A percentile compares a stretch with the other conserved stretches of the same genome.
phyloP scores from a whole-genome alignment of 345 rosid species.

The Lumnitzera littorea region DNA sequence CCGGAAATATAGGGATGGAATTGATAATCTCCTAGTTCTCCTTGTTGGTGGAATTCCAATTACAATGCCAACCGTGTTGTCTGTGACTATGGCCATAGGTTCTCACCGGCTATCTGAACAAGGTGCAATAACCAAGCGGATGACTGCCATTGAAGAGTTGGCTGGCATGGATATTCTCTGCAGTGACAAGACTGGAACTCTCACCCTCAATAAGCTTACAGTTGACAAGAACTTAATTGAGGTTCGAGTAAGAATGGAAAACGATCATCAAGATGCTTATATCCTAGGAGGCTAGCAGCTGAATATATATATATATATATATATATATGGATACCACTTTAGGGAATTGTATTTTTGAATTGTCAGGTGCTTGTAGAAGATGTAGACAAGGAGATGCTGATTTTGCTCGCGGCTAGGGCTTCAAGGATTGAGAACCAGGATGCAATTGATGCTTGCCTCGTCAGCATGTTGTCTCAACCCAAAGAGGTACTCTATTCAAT shows the following conservation, averaged over 20 bases:
- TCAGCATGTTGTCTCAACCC: constrained; percentile 32
- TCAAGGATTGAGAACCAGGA: constrained; percentile 37
- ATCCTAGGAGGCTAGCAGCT: too few relatives aligned
- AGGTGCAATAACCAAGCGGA: constrained; percentile 37
- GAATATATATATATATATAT: too few relatives aligned
- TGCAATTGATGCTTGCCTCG: constrained; percentile 29
- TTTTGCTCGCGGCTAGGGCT: constrained; percentile 34
- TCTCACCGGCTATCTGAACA: constrained; percentile 33
- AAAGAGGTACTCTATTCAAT: constrained; percentile 19
- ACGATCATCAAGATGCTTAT: too few relatives aligned
- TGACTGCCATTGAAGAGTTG: constrained; percentile 45
- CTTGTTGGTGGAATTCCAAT: constrained; percentile 70
- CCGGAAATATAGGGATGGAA: constrained; percentile 49
- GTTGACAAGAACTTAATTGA: constrained; percentile 37
- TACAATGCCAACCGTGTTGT: constrained; percentile 66
- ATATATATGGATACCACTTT: too few relatives aligned
- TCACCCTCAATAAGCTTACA: constrained; percentile 33
- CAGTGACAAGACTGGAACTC: constrained; percentile 39
- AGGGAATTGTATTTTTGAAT: too few relatives aligned
- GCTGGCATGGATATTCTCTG: constrained; percentile 42
- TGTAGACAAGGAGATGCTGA: constrained; percentile 25
- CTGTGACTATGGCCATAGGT: constrained; percentile 43
- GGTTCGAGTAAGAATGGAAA: neutral
- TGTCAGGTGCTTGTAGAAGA: constrained; percentile 26
- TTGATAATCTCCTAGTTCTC: constrained; percentile 46